Evolutionary conservation across 306 rosid genomes (phyloP), one percentile per base, ranked within the genome.

Genomic region (Trifolium repens): DNA sequence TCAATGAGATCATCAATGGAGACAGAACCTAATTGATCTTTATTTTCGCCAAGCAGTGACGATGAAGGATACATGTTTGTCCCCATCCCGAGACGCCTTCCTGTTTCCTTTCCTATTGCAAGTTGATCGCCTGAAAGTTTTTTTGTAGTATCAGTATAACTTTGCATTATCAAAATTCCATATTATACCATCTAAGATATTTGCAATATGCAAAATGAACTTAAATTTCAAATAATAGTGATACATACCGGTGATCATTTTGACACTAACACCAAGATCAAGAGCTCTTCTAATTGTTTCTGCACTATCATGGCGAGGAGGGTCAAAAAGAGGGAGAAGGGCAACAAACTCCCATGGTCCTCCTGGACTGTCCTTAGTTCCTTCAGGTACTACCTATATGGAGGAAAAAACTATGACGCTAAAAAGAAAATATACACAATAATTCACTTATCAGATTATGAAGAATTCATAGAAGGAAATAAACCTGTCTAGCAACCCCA

Each of bases 221-320:
- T 24, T 32, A 3, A 27, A 34, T 24, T 55, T 55, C 63, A 58
- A 24, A 19, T 17, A 32, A 44, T n/a, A 34, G 65, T 67, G 74
- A 44, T n/a, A 73, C 74, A 22, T 71, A 88, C 96, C 92, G 13
- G 92, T 88, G 73, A 90, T 88, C 96, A 88, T 91, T 82, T 91
- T 88, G 40, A 88, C 96, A 79, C 90, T 84, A 11, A 91, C 93
- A 19, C 91, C 93, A 69, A 91, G 89, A 79, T 91, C 85, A 61
- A 91, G 84, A 84, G 96, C 96, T 83, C 91, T 85, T 88, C 89
- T 73, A 55, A 90, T 90, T 78, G 96, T 90, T 87, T 90, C 93
- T 9, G 85, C 93, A 19, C 93, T 90, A 73, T 88, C 96, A 80
- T 88, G 96, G 69, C 91, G 89, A 34, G 96, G 93, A 83, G 93